A percentile compares a stretch with the other conserved stretches of the same genome.
Conservation (phyloP, 1,284 basidiomycete genomes). For the Microbotryomycetes sp. region DNA sequence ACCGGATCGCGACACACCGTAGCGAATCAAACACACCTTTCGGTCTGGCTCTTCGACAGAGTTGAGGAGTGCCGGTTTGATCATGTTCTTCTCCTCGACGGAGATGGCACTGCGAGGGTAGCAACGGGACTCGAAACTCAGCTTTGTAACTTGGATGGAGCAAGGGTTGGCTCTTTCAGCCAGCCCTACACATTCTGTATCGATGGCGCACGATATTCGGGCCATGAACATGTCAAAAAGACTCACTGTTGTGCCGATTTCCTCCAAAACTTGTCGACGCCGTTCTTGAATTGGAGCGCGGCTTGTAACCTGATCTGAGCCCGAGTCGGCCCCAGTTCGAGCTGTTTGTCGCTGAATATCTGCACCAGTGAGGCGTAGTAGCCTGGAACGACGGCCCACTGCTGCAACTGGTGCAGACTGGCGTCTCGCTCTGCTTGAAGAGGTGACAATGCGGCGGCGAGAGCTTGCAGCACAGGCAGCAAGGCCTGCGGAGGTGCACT, state of each 20-base stretch:
- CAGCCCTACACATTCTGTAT: background rate
- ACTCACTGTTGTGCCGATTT: conserved; percentile 23
- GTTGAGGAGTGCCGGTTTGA: conserved; percentile 25
- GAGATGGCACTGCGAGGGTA: conserved; percentile 17
- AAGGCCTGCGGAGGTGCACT: conserved; percentile 6
- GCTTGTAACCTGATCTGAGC: conserved; percentile 29
- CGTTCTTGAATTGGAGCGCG: conserved; percentile 34
- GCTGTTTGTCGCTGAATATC: conserved; percentile 17
- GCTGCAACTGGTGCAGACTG: conserved; percentile 15
- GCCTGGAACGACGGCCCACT: conserved; percentile 21
- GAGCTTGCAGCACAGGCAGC: conserved; percentile 13
- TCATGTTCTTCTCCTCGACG: conserved; percentile 21
- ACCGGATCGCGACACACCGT: background rate
- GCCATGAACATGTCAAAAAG: background rate
- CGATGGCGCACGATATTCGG: background rate
- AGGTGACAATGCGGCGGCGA: conserved; percentile 23
- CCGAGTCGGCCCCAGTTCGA: background rate
- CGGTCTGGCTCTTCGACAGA: conserved; percentile 31
- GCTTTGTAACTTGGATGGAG: too few species aligned
- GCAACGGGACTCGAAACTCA: too few species aligned
- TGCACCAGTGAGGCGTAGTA: conserved; percentile 28
- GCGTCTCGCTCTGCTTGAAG: conserved; percentile 11
- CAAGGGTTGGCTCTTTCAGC: too few species aligned
- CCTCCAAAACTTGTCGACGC: conserved; percentile 35
- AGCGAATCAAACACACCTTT: conserved; percentile 24